Percentiles rank a stretch among this genome's conserved stretches.
Evolutionary conservation across 306 rosid genomes (phyloP).

Genomic region (Ormosia emarginata): DNA sequence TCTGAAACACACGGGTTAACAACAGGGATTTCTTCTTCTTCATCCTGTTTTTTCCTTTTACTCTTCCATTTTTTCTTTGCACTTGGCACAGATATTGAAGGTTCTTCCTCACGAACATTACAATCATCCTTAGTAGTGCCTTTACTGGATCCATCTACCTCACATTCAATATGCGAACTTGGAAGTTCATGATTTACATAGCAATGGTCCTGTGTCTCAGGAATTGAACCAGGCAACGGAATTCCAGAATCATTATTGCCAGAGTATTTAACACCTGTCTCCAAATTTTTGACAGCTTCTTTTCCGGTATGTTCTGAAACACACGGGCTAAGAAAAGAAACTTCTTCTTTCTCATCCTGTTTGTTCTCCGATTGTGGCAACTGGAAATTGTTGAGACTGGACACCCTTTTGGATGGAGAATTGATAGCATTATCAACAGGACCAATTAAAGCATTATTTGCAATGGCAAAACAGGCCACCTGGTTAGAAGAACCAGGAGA

Average conservation of each 20-base stretch:
- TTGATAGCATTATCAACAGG: not conserved
- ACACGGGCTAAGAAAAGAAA: slow-evolving; percentile 4
- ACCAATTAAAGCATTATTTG: slow-evolving; percentile 11
- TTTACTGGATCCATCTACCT: slow-evolving; percentile 17
- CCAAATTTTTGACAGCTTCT: not conserved
- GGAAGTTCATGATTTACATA: not conserved
- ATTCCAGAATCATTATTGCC: not conserved
- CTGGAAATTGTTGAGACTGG: not conserved
- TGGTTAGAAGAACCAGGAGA: slow-evolving; percentile 19
- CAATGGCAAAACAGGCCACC: not conserved
- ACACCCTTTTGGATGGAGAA: slow-evolving; percentile 1
- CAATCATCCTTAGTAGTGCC: not conserved
- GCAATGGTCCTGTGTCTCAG: not conserved
- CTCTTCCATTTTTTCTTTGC: slow-evolving; percentile 22
- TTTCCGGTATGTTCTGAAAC: slow-evolving; percentile 5
- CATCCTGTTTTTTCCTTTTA: not conserved
- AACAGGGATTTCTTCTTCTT: slow-evolving; percentile 3
- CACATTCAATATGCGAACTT: not conserved
- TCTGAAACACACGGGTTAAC: not conserved
- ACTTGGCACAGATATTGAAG: slow-evolving; percentile 3
- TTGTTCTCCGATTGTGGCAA: slow-evolving; percentile 9
- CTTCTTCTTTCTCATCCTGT: not conserved
- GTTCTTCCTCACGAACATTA: not conserved
- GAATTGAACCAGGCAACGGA: not conserved
- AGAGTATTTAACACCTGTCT: not conserved